phyloP scores from a whole-genome alignment of 73 alveolate genomes.

The Paramecium octaurelia region DNA sequence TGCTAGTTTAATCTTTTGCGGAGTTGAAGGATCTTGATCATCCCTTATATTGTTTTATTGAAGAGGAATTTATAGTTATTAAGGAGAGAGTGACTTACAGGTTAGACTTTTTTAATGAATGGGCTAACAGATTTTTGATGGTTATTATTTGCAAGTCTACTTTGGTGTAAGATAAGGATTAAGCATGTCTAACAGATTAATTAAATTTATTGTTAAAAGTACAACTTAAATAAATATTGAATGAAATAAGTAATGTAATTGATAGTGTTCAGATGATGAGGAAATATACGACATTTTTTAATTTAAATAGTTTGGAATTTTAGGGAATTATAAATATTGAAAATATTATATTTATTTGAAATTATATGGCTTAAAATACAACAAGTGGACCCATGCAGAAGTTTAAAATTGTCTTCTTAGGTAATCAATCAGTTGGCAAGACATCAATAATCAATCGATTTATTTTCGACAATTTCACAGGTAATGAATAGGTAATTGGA shows the following conservation, averaged over 20 bases:
- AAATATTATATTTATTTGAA: not conserved
- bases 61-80: not conserved
- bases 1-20: not conserved
- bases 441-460: constrained; percentile 85
- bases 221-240: not conserved
- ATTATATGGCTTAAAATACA: not conserved
- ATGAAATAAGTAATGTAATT: not conserved
- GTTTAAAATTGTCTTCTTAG: constrained; percentile 84
- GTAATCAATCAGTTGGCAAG: constrained; percentile 91
- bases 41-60: not conserved
- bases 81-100: not conserved
- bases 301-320: not conserved
- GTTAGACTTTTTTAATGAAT: not conserved
- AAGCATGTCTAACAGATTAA: not conserved
- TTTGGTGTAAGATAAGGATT: not conserved
- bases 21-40: not conserved
- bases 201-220: not conserved
- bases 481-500: constrained; percentile 50
- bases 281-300: not conserved
- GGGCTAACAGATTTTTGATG: not conserved
- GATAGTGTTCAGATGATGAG: not conserved
- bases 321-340: not conserved
- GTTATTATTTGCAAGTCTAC: not conserved
- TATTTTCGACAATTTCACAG: constrained; percentile 81
- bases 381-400: constrained; percentile 65